Evolutionary conservation across 805 yeast species (phyloP).

Genomic region (Wickerhamomyces bisporus): DNA sequence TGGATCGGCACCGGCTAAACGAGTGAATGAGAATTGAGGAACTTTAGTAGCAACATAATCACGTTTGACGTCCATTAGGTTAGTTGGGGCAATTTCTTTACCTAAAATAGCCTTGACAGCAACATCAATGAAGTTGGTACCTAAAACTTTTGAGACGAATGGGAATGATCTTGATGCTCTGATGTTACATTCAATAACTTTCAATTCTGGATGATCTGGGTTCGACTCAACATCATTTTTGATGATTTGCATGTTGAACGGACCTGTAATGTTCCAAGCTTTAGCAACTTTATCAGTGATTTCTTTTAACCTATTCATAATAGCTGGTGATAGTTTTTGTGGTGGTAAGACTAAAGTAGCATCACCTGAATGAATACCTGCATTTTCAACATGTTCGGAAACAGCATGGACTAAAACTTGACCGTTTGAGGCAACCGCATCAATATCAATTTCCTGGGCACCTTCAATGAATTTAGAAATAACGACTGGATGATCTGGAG

Average conservation of each 20-base stretch:
- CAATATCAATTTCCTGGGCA: slow-evolving; percentile 96
- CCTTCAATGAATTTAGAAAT: slow-evolving; percentile 93
- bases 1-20: slow-evolving; percentile 99
- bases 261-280: slow-evolving; percentile 96
- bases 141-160: slow-evolving; percentile 94
- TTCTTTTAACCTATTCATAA: slow-evolving; percentile 70
- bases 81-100: slow-evolving; percentile 61
- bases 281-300: slow-evolving; percentile 90
- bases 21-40: slow-evolving; percentile 97
- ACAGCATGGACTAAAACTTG: slow-evolving; percentile 88
- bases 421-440: slow-evolving; percentile 92
- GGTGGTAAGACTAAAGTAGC: slow-evolving; percentile 96
- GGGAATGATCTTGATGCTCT: slow-evolving; percentile 99
- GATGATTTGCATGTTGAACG: slow-evolving; percentile 97
- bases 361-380: slow-evolving; percentile 98
- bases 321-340: slow-evolving; percentile 60
- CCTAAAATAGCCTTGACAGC: slow-evolving; percentile 85
- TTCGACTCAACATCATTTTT: slow-evolving; percentile 61
- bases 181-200: slow-evolving; percentile 97
- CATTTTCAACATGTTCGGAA: slow-evolving; percentile 96
- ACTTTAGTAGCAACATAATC: slow-evolving; percentile 93
- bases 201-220: slow-evolving; percentile 57
- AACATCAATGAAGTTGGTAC: slow-evolving; percentile 89
- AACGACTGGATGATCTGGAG: slow-evolving; percentile 96
- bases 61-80: slow-evolving; percentile 73